Percentiles rank a stretch among this genome's conserved stretches.
phyloP scores from a whole-genome alignment of 768 basidiomycete genomes.

The Tulasnella sp. region DNA sequence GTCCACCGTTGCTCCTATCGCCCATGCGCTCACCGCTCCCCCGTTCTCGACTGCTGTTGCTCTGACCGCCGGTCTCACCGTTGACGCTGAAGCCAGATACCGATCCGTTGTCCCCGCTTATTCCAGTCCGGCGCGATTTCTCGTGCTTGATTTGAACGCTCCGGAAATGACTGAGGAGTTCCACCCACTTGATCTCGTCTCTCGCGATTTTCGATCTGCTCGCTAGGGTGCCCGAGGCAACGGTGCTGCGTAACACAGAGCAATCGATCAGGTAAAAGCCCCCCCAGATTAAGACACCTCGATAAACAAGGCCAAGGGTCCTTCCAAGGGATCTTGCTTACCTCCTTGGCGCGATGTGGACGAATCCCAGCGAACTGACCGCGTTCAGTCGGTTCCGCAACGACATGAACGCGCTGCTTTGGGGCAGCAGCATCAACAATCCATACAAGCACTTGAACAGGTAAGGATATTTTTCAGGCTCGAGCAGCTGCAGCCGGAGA shows the following conservation, averaged over 20 bases:
- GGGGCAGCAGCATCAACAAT: slow-evolving; percentile 91
- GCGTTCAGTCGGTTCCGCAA: slow-evolving; percentile 90
- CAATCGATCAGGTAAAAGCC: neutral
- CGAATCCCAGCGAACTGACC: slow-evolving; percentile 90
- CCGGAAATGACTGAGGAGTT: slow-evolving; percentile 88
- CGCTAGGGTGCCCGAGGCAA: slow-evolving; percentile 34
- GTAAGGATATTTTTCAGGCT: slow-evolving; percentile 94
- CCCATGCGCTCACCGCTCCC: slow-evolving; percentile 37
- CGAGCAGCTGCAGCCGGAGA: slow-evolving; percentile 86
- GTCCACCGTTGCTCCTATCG: slow-evolving; percentile 14
- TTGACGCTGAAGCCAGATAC: slow-evolving; percentile 20
- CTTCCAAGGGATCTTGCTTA: slow-evolving; percentile 41
- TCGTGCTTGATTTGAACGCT: slow-evolving; percentile 86
- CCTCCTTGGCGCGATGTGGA: slow-evolving; percentile 87
- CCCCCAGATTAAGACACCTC: neutral
- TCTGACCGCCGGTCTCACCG: slow-evolving; percentile 38
- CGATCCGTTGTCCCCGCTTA: slow-evolving; percentile 56
- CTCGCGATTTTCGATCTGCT: slow-evolving; percentile 73
- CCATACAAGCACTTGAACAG: slow-evolving; percentile 98
- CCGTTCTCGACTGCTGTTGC: slow-evolving; percentile 49
- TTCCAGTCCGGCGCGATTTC: slow-evolving; percentile 75
- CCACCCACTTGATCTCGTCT: slow-evolving; percentile 97
- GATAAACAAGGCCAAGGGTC: neutral
- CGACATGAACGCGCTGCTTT: slow-evolving; percentile 94
- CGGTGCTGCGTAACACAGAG: neutral